A percentile compares a stretch with the other conserved stretches of the same genome.
Evolutionary conservation across 2,329 filamentous ascomycete genomes (phyloP).

Genomic region (Aspergillus versicolor): DNA sequence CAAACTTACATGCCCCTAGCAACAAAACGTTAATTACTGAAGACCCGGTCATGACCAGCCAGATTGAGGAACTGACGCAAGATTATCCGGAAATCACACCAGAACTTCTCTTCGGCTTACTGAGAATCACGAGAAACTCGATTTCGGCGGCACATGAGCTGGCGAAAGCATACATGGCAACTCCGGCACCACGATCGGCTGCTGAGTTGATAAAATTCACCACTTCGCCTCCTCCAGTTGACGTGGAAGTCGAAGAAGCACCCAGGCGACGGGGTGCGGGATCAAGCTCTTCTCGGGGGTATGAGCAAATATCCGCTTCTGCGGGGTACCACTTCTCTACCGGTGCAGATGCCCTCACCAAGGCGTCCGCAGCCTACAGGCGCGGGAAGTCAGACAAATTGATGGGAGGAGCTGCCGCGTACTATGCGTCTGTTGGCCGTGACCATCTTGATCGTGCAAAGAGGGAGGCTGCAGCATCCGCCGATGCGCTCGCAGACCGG

Average conservation of each 20-base stretch:
- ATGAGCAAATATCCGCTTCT: constrained; percentile 31
- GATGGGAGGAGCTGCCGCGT: constrained; percentile 72
- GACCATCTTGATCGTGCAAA: constrained; percentile 61
- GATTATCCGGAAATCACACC: constrained; percentile 56
- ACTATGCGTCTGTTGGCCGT: constrained; percentile 71
- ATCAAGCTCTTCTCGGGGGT: constrained; percentile 18
- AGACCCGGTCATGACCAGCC: constrained; percentile 45
- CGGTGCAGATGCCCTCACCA: constrained; percentile 52
- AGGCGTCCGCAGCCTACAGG: constrained; percentile 60
- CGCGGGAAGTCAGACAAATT: constrained; percentile 68
- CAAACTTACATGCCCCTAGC: constrained; percentile 47
- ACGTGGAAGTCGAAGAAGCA: constrained; percentile 24
- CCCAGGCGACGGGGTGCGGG: constrained; percentile 10
- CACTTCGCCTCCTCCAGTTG: constrained; percentile 20
- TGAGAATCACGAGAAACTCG: constrained; percentile 58
- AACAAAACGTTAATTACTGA: constrained; percentile 37
- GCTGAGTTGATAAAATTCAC: constrained; percentile 48
- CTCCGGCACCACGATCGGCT: constrained; percentile 28
- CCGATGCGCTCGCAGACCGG: constrained; percentile 66
- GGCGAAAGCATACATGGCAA: constrained; percentile 52
- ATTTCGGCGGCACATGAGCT: constrained; percentile 60
- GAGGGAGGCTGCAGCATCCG: constrained; percentile 62
- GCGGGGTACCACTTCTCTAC: constrained; percentile 49
- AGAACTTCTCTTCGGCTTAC: constrained; percentile 52
- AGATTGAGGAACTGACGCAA: constrained; percentile 54